These are phyloP conservation scores for Myriosclerotinia duriaeana DNA, from an alignment of 2,329 filamentous ascomycete genomes.

Conservation along the genomic window DNA sequence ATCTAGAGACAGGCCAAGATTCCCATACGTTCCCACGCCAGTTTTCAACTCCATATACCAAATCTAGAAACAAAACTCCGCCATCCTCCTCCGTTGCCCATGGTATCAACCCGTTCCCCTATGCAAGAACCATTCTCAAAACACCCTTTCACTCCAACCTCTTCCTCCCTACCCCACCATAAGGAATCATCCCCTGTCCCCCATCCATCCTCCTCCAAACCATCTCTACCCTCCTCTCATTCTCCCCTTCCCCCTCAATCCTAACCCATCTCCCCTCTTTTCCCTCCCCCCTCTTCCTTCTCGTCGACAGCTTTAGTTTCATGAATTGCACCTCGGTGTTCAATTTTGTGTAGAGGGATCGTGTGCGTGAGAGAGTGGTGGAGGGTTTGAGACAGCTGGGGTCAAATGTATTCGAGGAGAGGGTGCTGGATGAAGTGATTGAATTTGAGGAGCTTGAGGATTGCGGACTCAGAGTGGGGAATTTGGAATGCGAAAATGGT, in stretches of 20 bases:
- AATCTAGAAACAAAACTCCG: neutral
- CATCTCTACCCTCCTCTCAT: constrained; percentile 17
- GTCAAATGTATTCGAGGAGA: neutral
- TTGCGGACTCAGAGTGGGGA: neutral
- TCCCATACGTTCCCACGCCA: neutral
- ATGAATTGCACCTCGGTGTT: constrained; percentile 18
- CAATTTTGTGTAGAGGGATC: constrained; percentile 16
- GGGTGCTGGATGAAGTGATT: neutral
- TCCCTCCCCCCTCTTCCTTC: neutral
- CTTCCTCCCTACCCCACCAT: constrained; percentile 19
- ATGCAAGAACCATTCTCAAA: neutral
- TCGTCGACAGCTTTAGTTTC: neutral
- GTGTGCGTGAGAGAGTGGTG: constrained; percentile 7
- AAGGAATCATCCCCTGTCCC: constrained; percentile 20
- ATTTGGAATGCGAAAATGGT: neutral
- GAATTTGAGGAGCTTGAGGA: neutral
- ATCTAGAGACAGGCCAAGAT: neutral
- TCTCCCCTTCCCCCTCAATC: constrained; percentile 19
- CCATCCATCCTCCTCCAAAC: constrained; percentile 24
- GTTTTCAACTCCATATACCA: neutral
- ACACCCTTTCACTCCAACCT: constrained; percentile 12
- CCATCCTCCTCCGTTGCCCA: neutral
- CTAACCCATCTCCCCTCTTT: constrained; percentile 18
- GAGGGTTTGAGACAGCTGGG: neutral
- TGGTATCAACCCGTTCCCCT: neutral